Evolutionary conservation across 2,329 filamentous ascomycete genomes (phyloP).

Genomic region (Diplocarpon rosae): DNA sequence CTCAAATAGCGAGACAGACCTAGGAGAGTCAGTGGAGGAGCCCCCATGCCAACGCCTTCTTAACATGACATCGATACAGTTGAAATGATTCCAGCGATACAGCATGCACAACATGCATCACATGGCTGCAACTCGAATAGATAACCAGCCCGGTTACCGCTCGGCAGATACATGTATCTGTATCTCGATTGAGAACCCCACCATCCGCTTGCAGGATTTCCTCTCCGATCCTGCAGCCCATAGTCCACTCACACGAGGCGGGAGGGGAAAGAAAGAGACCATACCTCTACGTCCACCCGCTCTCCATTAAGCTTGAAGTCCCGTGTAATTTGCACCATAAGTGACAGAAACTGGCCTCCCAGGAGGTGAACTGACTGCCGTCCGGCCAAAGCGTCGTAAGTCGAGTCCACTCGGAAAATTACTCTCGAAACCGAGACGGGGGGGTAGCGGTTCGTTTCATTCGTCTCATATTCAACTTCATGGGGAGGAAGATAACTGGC

Average conservation of each 20-base stretch:
- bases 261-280: neutral
- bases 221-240: neutral
- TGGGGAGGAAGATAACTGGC: slow-evolving; percentile 1
- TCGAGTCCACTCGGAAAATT: slow-evolving; percentile 9
- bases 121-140: neutral
- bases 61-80: no score
- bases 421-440: slow-evolving; percentile 3
- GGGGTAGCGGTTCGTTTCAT: slow-evolving; percentile 3
- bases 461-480: slow-evolving; percentile 3
- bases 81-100: neutral
- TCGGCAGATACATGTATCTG: neutral
- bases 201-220: slow-evolving; percentile 3
- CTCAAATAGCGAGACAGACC: no score
- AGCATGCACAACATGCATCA: neutral
- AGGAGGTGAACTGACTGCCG: slow-evolving; percentile 2
- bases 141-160: neutral
- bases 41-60: no score
- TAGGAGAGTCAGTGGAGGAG: no score
- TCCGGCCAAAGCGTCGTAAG: slow-evolving; percentile 5
- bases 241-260: neutral
- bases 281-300: neutral
- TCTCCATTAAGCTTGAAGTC: neutral
- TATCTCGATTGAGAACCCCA: neutral
- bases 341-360: neutral
- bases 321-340: neutral